Base-by-base conservation (phyloP, 2,329 filamentous ascomycete genomes). In the Domatiomyces catenatus region DNA sequence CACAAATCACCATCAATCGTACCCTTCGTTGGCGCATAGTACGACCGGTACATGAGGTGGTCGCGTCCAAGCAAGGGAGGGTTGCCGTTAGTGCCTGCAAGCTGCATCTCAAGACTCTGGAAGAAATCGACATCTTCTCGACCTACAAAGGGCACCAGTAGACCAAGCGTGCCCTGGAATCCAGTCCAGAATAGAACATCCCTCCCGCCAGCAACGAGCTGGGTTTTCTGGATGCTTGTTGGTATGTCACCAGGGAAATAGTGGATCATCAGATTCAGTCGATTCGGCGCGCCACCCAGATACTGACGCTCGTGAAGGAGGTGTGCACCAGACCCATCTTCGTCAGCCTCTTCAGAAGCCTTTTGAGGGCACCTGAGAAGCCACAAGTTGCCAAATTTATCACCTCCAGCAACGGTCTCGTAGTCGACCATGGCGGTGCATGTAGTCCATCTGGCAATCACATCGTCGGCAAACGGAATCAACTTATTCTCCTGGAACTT, bases 381-480 rank as follows among this genome's bases (percentile, higher is more conserved):
- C 82, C 88, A 98, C 15, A 98, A 69, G 61, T 98, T 98, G 54
- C 92, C 93, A 58, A 98, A 99, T 64, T 95, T 96, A 71, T 99
- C 92, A 36, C 90, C 90, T 36, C 90, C 92, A 2, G 88, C 89
- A 20, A 86, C 81, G 1, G 92, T 94, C 65, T 98, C 92, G 66
- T 98, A 99, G 68, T 99, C 92, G 1, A 96, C 82, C 87, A 98
- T 94, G 2, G 88, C 78, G 0, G 85, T 84, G 58, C 85, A 85
- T 0, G 87, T 94, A 1, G 87, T 94, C 86, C 89, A 96, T 28
- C 92, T 81, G 48, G 88, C 76, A 54, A 95, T 77, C 5, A 82
- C 84, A 64, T 99, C 92, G 63, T 98, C 92, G 17, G 79, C 86
- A 61, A 98, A 98, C 0, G 90, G 85, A 53, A 98, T 93, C 46